phyloP scores from a whole-genome alignment of 345 rosid species.

The Psidium friedrichsthalianum region DNA sequence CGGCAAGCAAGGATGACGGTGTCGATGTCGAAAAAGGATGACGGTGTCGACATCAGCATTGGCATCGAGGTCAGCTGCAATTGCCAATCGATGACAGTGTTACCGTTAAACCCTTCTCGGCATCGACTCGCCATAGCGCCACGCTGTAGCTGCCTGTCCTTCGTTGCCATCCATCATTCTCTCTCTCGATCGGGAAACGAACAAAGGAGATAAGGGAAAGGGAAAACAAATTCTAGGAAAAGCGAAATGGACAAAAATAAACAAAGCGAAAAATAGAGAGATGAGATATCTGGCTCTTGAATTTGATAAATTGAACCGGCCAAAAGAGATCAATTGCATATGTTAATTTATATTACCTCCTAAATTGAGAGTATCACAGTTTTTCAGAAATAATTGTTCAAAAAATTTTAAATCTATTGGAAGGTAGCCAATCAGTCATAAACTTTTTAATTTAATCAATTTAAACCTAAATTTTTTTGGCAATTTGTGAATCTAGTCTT shows the following conservation, averaged over 20 bases:
- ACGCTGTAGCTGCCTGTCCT: fast-evolving
- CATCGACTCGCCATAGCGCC: fast-evolving
- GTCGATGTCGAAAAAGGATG: background rate
- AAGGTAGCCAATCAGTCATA: too few relatives aligned
- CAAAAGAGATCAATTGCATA: background rate
- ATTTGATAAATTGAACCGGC: background rate
- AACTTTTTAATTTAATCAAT: too few relatives aligned
- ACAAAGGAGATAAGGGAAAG: background rate
- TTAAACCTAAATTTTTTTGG: too few relatives aligned
- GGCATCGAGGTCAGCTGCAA: too few relatives aligned
- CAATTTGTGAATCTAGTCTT: too few relatives aligned
- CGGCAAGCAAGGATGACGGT: background rate
- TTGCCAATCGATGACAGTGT: too few relatives aligned
- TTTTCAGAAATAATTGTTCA: background rate
- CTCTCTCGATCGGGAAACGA: background rate
- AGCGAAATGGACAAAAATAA: background rate
- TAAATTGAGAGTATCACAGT: background rate
- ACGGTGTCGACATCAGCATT: background rate
- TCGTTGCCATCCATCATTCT: background rate
- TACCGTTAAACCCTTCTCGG: background rate
- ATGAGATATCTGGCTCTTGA: background rate
- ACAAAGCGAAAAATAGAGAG: background rate
- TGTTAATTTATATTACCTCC: background rate
- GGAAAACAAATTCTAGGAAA: background rate
- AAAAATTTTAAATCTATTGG: too few relatives aligned